Evolutionary conservation across 2,329 filamentous ascomycete species (phyloP).

Genomic region (Penicillium sp.): DNA sequence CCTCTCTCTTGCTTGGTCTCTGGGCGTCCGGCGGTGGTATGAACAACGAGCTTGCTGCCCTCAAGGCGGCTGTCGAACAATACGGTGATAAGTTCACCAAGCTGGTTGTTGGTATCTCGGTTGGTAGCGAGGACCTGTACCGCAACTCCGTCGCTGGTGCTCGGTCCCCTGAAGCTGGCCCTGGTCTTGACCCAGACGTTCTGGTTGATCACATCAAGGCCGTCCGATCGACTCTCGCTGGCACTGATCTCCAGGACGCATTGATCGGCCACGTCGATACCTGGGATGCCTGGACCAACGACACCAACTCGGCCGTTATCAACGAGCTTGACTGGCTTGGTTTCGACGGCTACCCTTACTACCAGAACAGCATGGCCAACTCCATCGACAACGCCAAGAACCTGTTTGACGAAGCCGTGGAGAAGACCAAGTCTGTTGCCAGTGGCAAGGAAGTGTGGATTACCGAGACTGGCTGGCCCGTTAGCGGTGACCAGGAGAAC

Average conservation of each 20-base stretch:
- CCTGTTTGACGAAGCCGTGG: conserved; percentile 64
- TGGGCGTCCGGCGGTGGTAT: conserved; percentile 73
- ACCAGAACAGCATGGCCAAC: conserved; percentile 64
- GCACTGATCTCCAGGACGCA: conserved; percentile 50
- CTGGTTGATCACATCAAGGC: conserved; percentile 66
- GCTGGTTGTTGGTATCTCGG: conserved; percentile 69
- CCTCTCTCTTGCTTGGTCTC: conserved; percentile 70
- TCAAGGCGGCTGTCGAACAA: conserved; percentile 61
- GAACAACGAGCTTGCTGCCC: conserved; percentile 66
- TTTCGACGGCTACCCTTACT: conserved; percentile 80
- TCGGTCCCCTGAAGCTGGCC: conserved; percentile 54
- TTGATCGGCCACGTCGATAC: conserved; percentile 82
- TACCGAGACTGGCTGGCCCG: conserved; percentile 84
- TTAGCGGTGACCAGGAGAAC: conserved; percentile 59
- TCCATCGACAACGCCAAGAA: conserved; percentile 56
- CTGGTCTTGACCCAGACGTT: conserved; percentile 57
- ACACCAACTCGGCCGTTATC: conserved; percentile 64
- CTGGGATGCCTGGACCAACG: conserved; percentile 73
- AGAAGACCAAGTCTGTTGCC: conserved; percentile 53
- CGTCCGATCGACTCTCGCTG: conserved; percentile 58
- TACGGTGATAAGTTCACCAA: conserved; percentile 59
- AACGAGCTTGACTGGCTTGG: conserved; percentile 70
- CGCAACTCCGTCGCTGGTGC: conserved; percentile 67
- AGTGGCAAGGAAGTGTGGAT: conserved; percentile 72
- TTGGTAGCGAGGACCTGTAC: conserved; percentile 84